These are phyloP conservation scores for Paramarasmius palmivorus DNA, from an alignment of 1,284 basidiomycete species.

Conservation along the genomic window DNA sequence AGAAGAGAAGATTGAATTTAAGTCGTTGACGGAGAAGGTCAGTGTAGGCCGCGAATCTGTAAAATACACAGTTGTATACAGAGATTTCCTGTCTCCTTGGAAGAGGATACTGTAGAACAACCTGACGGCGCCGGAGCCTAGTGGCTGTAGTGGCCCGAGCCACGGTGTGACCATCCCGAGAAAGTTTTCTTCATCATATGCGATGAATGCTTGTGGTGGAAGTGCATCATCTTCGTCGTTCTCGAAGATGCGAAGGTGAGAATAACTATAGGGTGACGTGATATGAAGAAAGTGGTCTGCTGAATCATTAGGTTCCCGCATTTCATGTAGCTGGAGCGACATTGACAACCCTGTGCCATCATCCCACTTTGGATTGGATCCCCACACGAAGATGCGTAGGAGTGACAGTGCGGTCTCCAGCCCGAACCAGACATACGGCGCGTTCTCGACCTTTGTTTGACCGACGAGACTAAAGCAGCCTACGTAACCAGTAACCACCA, in stretches of 20 bases:
- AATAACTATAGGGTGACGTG: neutral
- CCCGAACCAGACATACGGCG: neutral
- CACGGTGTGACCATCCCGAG: neutral
- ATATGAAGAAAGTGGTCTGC: neutral
- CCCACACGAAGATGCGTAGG: neutral
- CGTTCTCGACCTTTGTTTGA: neutral
- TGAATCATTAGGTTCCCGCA: neutral
- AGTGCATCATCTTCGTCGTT: neutral
- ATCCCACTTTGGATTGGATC: neutral
- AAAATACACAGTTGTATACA: too few relatives aligned
- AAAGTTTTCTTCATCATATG: neutral
- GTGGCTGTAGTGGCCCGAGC: neutral
- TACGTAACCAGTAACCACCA: slow-evolving; percentile 7
- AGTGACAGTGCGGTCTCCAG: neutral
- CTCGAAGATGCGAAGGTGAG: neutral
- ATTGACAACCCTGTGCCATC: neutral
- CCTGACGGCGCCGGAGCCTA: neutral
- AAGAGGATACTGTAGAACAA: neutral
- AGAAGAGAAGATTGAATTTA: too few relatives aligned
- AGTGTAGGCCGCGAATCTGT: too few relatives aligned
- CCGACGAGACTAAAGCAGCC: slow-evolving; percentile 11
- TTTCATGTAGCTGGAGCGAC: neutral
- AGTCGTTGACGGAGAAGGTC: too few relatives aligned
- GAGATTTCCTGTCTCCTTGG: too few relatives aligned
- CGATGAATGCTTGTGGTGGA: neutral